Evolutionary conservation across 768 basidiomycete species (phyloP).

Genomic region (Xerocomellus intermedius): DNA sequence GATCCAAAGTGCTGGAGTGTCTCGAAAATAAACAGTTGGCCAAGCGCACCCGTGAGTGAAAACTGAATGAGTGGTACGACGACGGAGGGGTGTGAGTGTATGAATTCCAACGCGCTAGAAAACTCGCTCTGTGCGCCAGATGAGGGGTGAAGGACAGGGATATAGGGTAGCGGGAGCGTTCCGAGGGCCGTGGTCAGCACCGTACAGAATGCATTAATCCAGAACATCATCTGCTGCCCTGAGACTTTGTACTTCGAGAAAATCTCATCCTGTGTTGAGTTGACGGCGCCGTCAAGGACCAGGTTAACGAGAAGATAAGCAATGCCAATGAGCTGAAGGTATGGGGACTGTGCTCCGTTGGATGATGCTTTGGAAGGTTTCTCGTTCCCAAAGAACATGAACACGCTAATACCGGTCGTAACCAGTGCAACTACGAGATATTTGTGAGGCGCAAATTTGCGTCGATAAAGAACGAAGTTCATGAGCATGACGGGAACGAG

Average conservation of each 20-base stretch:
- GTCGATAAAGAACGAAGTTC: conserved; percentile 93
- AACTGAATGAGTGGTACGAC: conserved; percentile 76
- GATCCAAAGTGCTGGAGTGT: conserved; percentile 90
- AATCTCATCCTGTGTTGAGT: conserved; percentile 97
- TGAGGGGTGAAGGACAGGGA: conserved; percentile 79
- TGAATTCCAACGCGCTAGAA: conserved; percentile 65
- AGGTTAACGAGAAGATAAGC: conserved; percentile 83
- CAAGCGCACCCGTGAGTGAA: conserved; percentile 86
- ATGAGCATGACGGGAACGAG: conserved; percentile 98
- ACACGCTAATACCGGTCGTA: conserved; percentile 86
- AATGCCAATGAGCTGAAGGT: conserved; percentile 68
- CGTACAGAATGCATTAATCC: conserved; percentile 89
- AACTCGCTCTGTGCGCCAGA: conserved; percentile 61
- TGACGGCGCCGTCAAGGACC: conserved; percentile 86
- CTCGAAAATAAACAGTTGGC: conserved; percentile 98
- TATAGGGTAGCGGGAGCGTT: conserved; percentile 72
- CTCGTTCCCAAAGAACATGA: conserved; percentile 85
- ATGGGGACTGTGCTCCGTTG: conserved; percentile 36
- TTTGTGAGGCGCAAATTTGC: conserved; percentile 90
- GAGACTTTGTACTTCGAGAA: conserved; percentile 72
- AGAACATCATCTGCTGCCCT: conserved; percentile 99
- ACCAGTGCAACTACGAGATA: conserved; percentile 95
- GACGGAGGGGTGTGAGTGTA: conserved; percentile 74
- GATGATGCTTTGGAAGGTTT: conserved; percentile 36
- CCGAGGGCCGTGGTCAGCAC: conserved; percentile 66